These are phyloP conservation scores for Arabis alpina DNA, from an alignment of 345 rosid genomes.

Conservation along the genomic window DNA sequence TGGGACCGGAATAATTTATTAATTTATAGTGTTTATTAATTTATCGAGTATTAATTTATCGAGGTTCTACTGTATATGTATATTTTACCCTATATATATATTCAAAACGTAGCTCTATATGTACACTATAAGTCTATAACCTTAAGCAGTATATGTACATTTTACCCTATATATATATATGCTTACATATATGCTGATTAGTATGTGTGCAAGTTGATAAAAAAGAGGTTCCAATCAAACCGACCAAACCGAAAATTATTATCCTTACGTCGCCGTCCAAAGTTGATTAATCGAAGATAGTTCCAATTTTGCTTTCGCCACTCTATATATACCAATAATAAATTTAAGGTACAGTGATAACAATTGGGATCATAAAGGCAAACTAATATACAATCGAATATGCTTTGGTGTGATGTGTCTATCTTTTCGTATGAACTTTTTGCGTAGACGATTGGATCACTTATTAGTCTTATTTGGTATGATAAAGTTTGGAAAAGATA, in stretches of 20 bases:
- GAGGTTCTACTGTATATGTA: too few relatives aligned
- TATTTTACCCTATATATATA: too few relatives aligned
- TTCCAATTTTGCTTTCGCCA: slow-evolving; percentile 34
- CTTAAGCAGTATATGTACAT: too few relatives aligned
- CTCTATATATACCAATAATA: slow-evolving; percentile 18
- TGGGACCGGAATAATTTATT: too few relatives aligned
- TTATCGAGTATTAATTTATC: too few relatives aligned
- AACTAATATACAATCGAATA: slow-evolving; percentile 31
- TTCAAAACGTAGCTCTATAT: too few relatives aligned
- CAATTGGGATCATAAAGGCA: slow-evolving; percentile 26
- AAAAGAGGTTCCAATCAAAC: slow-evolving; percentile 46
- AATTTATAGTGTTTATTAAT: too few relatives aligned
- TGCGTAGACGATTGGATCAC: slow-evolving; percentile 36
- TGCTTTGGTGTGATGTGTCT: slow-evolving; percentile 33
- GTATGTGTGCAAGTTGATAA: slow-evolving; percentile 9
- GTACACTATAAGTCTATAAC: too few relatives aligned
- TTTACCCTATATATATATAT: too few relatives aligned
- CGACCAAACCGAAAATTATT: slow-evolving; percentile 48
- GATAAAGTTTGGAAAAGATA: slow-evolving; percentile 1
- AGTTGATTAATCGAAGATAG: slow-evolving; percentile 25
- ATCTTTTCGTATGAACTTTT: slow-evolving; percentile 21
- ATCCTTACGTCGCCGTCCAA: slow-evolving; percentile 55
- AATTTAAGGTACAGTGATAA: slow-evolving; percentile 29
- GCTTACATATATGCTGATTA: not conserved
- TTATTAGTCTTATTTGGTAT: not conserved